Evolutionary conservation across 805 yeast species (phyloP), one percentile per base, ranked within the genome.

Genomic region (Candida loeiensis): DNA sequence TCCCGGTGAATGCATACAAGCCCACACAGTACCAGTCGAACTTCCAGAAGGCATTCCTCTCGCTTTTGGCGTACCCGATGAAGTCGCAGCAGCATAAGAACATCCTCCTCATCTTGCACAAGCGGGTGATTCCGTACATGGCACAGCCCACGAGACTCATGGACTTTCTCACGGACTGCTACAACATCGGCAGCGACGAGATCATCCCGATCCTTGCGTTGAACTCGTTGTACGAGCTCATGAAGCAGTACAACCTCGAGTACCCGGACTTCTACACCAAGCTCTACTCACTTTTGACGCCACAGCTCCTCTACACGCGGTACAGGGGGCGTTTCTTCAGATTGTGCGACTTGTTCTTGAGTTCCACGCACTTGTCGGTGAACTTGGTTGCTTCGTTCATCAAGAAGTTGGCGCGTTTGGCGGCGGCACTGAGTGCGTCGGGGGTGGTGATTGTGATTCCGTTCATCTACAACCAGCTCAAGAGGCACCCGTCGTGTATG

Each of bases 401-500:
- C 58, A 91, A 91, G 58, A 76, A 77, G 51, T 64, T 93, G 49
- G 80, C 95, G 1, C 73, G 95, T 39, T 67, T 90, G 34, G 70
- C 91, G 1, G 58, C 91, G 33, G 71, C 78, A 9, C 82, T 95
- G 1, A 86, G 95, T 19, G 95, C 97, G 2, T 76, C 95, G 1
- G 96, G 96, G 2, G 79, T 86, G 28, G 95, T 91, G 13, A 78
- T 87, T 2, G 74, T 87, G 11, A 74, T 91, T 15, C 98, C 99
- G n/a, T 88, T 93, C 58, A 74, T 89, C 9, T 91, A 91, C 66
- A 91, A 91, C 59, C 73, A 89, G 47, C 62, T 93, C 53, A 91
- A 87, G 58, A 79, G 87, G 52, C 99, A 93, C 63, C 97, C 97
- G 32, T 79, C 90, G 4, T 90, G 97, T 70, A 91, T 90, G 95